Evolutionary conservation across 2,329 filamentous ascomycete genomes (phyloP), one percentile per base, ranked within the genome.

Genomic region (Pseudocercospora fuligena): DNA sequence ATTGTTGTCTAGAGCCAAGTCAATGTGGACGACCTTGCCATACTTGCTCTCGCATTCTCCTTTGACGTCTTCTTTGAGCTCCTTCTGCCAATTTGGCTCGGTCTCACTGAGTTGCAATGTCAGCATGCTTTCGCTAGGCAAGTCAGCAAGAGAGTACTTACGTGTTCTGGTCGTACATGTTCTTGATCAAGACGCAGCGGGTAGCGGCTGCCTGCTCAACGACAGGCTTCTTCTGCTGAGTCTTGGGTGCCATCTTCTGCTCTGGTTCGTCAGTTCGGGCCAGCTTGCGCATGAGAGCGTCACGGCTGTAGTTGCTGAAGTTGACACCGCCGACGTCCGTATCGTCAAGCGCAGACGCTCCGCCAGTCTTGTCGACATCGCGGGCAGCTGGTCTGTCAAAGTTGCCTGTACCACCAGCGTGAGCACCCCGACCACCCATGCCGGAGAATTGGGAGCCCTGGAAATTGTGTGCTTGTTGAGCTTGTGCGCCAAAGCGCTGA

Each of bases 291-390:
- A 99, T 99, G 82, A 99, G 90, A 78, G 94, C 92, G 84, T 98
- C 93, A 83, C 95, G 92, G 86, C 93, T 97, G 85, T 97, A 97
- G 82, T 97, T 97, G 87, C 93, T 97, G 90, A 98, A 98, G 83
- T 98, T 98, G 81, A 99, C 94, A 77, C 95, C 95, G 60, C 92
- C 93, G 78, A 99, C 95, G 80, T 99, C 95, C 69, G 94, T 97
- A 78, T 99, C 95, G 82, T 99, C 95, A 61, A 99, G 85, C 75
- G 95, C 95, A 82, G 94, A 97, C 59, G 94, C 94, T 74, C 93
- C 93, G 67, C 92, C 92, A 54, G 92, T 88, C 72, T 88, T 88
- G 81, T 97, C 97, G 76, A 97, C 93, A 79, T 90, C 92, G 75
- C 94, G 90, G 7, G 56, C 92, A 27, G 70, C 66, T 66, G 93